These are phyloP conservation scores for Apiospora malaysiana DNA, from an alignment of 2,329 filamentous ascomycete genomes.

Conservation along the genomic window DNA sequence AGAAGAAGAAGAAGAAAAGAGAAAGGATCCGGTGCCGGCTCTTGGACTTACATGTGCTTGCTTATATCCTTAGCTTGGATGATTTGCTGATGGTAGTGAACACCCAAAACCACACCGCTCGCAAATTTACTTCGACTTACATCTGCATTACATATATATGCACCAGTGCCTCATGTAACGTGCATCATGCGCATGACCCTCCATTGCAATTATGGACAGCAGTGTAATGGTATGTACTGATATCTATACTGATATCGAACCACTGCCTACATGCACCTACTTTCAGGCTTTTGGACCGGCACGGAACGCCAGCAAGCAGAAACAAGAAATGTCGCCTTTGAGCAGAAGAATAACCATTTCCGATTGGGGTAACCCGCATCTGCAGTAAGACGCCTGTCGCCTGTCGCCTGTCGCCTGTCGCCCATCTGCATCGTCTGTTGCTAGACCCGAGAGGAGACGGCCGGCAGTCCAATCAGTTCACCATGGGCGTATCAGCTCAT, in stretches of 20 bases:
- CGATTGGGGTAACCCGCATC: conserved; percentile 1
- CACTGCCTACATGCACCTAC: background rate
- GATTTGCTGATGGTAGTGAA: background rate
- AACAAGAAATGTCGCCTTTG: background rate
- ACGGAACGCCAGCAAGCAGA: background rate
- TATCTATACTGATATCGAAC: background rate
- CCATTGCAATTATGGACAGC: background rate
- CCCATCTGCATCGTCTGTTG: background rate
- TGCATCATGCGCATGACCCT: conserved; percentile 15
- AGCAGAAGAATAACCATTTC: background rate
- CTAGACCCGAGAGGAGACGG: background rate
- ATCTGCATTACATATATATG: conserved; percentile 13
- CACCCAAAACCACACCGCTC: conserved; percentile 15
- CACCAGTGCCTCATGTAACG: conserved; percentile 5
- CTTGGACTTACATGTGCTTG: conserved; percentile 15
- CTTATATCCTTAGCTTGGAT: background rate
- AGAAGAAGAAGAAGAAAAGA: background rate
- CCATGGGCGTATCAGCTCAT: background rate
- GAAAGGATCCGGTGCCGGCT: background rate
- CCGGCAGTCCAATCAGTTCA: background rate
- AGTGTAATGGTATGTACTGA: background rate
- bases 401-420: conserved; percentile 19
- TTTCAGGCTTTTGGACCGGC: background rate
- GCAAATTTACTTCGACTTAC: conserved; percentile 5
- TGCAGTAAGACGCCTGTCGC: conserved; percentile 17